Conservation (phyloP, 805 yeast species). For the Kodamaea hsintzibuensis region DNA sequence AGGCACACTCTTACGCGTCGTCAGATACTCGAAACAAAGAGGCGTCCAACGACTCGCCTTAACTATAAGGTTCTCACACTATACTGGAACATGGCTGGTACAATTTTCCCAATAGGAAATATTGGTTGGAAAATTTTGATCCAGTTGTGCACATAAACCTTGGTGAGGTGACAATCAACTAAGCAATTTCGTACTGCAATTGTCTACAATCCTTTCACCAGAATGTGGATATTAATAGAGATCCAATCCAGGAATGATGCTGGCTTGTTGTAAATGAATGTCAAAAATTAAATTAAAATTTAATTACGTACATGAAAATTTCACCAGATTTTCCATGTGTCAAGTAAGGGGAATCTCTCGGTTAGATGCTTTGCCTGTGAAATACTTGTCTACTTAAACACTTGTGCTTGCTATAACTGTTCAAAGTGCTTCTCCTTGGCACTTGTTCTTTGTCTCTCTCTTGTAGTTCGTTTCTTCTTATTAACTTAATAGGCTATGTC, state of each 20-base stretch:
- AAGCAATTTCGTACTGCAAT: neutral
- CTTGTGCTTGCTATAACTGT: neutral
- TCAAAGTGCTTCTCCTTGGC: no score
- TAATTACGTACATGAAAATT: slow-evolving; percentile 1
- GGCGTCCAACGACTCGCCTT: neutral
- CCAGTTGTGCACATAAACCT: neutral
- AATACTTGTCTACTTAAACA: neutral
- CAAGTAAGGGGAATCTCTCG: neutral
- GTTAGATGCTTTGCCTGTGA: neutral
- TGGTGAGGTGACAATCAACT: neutral
- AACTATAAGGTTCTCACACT: neutral
- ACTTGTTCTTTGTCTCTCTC: neutral
- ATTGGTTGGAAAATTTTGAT: neutral
- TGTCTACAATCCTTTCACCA: neutral
- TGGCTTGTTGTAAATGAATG: neutral
- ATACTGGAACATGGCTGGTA: neutral
- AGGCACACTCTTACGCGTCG: neutral
- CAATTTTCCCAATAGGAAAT: neutral
- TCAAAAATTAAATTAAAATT: neutral
- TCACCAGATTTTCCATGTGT: neutral
- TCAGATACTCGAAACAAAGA: neutral
- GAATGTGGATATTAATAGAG: neutral
- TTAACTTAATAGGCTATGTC: neutral
- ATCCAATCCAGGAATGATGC: neutral
- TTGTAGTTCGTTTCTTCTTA: neutral